Base-by-base conservation (phyloP, 257 asterid genomes). In the Ehretia macrophylla region DNA sequence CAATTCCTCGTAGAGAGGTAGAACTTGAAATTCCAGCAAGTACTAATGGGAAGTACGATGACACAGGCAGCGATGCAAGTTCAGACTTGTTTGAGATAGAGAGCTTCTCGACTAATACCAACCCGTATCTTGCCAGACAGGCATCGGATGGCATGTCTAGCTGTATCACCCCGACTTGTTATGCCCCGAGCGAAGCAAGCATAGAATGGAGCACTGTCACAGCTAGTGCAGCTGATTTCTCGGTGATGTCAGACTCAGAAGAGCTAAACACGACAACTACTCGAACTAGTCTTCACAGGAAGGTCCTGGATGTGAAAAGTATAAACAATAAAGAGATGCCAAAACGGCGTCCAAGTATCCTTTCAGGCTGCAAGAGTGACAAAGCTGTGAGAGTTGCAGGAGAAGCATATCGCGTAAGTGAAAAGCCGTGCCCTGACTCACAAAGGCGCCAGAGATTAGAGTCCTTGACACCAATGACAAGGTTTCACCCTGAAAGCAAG, bases 181-280 rank as follows among this genome's bases (percentile, higher is more conserved):
- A 89, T 50, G 90, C 94, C 5, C 95, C 95, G n/a, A 90, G 97
- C 10, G 95, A 90, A 67, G 95, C 84, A 19, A 90, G 97, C 68
- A 72, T 90, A 59, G 95, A 87, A 64, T 87, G 96, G 97, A 90
- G 96, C 18, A 86, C 87, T 1, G 70, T 81, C 4, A 87, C 97
- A 0, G 96, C 93, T 40, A 90, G 93, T 38, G 93, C 88, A 5
- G 95, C 82, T 10, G 87, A 75, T 81, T 86, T 83, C 79, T 77
- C 94, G 0, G 55, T 62, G 0, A 61, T 72, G 47, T 85, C 96
- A 1, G 96, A 85, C 45, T 39, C 74, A 0, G 90, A 84, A 32
- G 87, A 82, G 27, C 20, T 60, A 0, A 50, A 69, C 58, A 47
- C 50, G 0, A 47, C 64, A 0, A 40, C 73, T 17, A 14, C 45